These are phyloP conservation scores for Syzygium syzygioides DNA, from an alignment of 441 rosid genomes.

Conservation along the genomic window DNA sequence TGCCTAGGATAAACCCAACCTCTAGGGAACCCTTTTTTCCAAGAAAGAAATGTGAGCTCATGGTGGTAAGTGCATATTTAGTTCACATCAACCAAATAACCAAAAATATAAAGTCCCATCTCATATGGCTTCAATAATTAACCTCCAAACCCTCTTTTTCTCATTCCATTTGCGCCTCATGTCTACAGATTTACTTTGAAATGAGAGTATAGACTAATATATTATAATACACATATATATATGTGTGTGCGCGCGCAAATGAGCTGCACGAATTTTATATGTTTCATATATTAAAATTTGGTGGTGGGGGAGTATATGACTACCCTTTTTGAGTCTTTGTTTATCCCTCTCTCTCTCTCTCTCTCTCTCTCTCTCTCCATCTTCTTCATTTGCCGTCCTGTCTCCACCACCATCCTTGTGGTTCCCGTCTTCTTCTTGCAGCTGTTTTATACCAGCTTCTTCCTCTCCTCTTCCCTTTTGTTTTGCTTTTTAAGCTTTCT, in stretches of 20 bases:
- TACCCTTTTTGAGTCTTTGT: slow-evolving; percentile 14
- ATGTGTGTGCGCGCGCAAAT: not conserved
- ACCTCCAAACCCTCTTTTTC: not conserved
- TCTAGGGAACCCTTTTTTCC: not conserved
- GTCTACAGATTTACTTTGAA: not conserved
- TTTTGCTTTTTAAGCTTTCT: slow-evolving; percentile 5
- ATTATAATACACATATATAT: not conserved
- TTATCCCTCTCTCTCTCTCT: slow-evolving; percentile 4
- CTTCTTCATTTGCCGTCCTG: not conserved
- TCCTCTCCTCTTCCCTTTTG: not conserved
- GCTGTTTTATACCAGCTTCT: not conserved
- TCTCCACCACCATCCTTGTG: not conserved
- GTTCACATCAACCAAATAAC: not conserved
- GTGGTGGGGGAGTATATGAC: slow-evolving; percentile 32
- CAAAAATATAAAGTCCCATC: not conserved
- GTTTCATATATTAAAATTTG: not conserved
- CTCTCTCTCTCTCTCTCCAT: not conserved
- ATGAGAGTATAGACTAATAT: not conserved
- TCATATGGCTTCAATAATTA: not conserved
- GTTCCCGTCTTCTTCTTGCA: not conserved
- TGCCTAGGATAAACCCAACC: not conserved
- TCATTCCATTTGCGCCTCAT: not conserved
- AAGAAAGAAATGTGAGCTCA: not conserved
- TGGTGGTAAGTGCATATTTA: not conserved
- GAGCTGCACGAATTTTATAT: not conserved